Base-by-base conservation (phyloP, 2,329 filamentous ascomycete species). In the Diplodia seriata region DNA sequence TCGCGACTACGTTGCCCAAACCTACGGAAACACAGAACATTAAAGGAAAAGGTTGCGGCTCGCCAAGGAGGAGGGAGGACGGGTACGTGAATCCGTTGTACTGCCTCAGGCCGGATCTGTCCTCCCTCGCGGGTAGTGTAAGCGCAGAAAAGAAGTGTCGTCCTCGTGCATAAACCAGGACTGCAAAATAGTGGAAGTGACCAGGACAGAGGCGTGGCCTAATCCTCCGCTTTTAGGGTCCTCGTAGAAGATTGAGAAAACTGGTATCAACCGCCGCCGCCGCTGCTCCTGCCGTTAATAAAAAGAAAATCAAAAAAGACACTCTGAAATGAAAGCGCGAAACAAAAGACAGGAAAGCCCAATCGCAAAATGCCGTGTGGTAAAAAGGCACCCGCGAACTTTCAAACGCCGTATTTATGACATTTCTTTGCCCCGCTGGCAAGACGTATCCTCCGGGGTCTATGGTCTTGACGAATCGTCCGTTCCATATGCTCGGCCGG, bases 361-460 rank as follows among this genome's bases (percentile, higher is more conserved):
- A 40, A 67, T 38, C 43, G 47, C 47, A 55, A 55, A 49, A 59
- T 67, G 65, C 55, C 65, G 65, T 59, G 47, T 54, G 43, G 33
- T 61, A 61, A 43, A 43, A 33, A 61, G 47, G 49, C 65, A 67
- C 53, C 64, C 64, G 31, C 65, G 57, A 57, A 62, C 56, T 67
- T 54, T 68, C 66, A 56, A 68, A 68, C 66, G 66, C 66, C 66
- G 66, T 68, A 64, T 68, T 55, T 68, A 57, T 62, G 57, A 68
- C 59, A 64, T 62, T 63, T 29, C 38, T 63, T 38, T 50, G 56
- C 66, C 49, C 43, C 51, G 23, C 26, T 29, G 57, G 36, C 51
- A 56, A 63, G 49, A 54, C 59, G 57, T 64, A 55, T 63, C 66
- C 66, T 62, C 59, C 57, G 57, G 57, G 12, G 59, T 63, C 56